phyloP scores from a whole-genome alignment of 164 flowering plant species.

The Aristolochia californica region DNA sequence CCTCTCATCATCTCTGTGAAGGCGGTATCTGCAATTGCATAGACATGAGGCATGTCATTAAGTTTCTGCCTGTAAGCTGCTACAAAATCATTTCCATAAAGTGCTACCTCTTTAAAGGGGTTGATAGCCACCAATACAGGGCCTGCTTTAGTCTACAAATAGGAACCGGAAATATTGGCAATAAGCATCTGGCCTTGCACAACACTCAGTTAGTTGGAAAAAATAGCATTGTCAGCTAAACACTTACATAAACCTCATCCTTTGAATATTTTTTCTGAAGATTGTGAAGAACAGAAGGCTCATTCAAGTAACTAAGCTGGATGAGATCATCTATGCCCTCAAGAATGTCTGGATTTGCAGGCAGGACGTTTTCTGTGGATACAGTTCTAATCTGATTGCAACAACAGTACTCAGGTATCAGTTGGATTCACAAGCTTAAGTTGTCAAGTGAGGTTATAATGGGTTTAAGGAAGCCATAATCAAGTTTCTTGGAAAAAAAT shows the following conservation, averaged over 20 bases:
- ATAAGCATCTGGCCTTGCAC: neutral
- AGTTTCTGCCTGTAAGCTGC: conserved; percentile 45
- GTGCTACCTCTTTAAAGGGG: conserved; percentile 62
- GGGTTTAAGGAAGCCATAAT: neutral
- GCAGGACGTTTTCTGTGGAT: conserved; percentile 46
- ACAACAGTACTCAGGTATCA: conserved; percentile 1
- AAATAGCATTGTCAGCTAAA: neutral
- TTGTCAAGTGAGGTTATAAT: neutral
- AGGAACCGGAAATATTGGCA: conserved; percentile 9
- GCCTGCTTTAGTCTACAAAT: conserved; percentile 83
- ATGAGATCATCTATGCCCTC: conserved; percentile 82
- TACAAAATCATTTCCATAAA: conserved; percentile 49
- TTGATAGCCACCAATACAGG: conserved; percentile 86
- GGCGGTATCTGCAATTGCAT: conserved; percentile 63
- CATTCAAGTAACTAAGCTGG: conserved; percentile 89
- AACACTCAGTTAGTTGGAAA: neutral
- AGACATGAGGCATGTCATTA: conserved; percentile 63
- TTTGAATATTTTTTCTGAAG: conserved; percentile 56
- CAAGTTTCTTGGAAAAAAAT: neutral
- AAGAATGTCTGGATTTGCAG: conserved; percentile 83
- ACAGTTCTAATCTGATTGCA: conserved; percentile 48
- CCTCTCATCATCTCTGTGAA: conserved; percentile 82
- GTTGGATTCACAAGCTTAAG: neutral
- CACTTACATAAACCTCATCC: conserved; percentile 64
- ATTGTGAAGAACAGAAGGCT: conserved; percentile 91